Percentiles rank a stretch among this genome's conserved stretches.
Conservation (phyloP, 257 asterid genomes). For the Buddleja alternifolia region DNA sequence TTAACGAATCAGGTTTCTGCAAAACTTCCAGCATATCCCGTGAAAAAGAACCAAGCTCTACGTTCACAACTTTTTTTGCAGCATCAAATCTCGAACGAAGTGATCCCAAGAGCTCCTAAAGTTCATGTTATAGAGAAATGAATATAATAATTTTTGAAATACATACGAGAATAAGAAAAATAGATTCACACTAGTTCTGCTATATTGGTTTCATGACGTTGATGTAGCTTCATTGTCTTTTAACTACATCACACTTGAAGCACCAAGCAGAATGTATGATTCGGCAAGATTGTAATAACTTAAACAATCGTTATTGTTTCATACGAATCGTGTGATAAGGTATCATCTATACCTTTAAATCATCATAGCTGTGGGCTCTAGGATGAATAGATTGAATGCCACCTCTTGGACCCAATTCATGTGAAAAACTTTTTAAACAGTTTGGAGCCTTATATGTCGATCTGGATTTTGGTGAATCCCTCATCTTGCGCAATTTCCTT, state of each 20-base stretch:
- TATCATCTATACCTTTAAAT: constrained; percentile 69
- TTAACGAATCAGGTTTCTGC: constrained; percentile 52
- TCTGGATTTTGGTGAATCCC: constrained; percentile 46
- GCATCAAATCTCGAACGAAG: constrained; percentile 84
- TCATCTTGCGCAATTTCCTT: constrained; percentile 55
- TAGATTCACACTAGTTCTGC: constrained; percentile 24
- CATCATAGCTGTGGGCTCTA: constrained; percentile 80
- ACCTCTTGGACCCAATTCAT: constrained; percentile 86
- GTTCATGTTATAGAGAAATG: constrained; percentile 26
- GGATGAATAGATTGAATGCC: constrained; percentile 67
- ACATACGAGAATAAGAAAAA: constrained; percentile 20
- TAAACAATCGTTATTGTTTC: background rate
- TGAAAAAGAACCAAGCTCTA: constrained; percentile 74
- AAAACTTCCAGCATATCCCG: constrained; percentile 63
- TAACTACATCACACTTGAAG: constrained; percentile 23
- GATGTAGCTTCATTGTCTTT: constrained; percentile 14
- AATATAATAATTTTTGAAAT: constrained; percentile 14
- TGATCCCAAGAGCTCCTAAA: constrained; percentile 81
- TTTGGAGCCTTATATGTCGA: constrained; percentile 50
- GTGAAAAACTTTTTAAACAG: constrained; percentile 86
- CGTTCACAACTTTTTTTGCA: constrained; percentile 81
- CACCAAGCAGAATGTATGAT: constrained; percentile 20
- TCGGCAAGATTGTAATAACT: constrained; percentile 11
- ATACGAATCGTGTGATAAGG: constrained; percentile 24
- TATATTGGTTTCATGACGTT: constrained; percentile 21